Evolutionary conservation across 306 rosid species (phyloP), one percentile per base, ranked within the genome.

Genomic region (Citrullus amarus): DNA sequence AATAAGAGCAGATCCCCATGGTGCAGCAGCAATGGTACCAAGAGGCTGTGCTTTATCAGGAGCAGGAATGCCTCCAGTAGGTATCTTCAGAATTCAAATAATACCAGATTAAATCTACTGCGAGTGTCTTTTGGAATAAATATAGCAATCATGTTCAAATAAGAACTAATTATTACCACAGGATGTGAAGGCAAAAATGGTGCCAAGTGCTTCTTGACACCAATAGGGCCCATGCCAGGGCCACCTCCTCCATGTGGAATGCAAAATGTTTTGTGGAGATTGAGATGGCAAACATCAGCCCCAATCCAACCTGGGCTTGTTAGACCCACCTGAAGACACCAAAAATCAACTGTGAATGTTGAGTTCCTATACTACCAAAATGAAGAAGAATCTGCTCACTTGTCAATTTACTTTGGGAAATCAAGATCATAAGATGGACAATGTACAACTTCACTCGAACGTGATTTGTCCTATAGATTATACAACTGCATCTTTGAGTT

Each of bases 141-240:
- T 41, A 68, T 43, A 20, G 54, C 39, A 71, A 71, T 25, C 39
- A 46, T 12, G 20, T 41, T n/a, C 5, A 72, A 72, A 15, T 48
- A 12, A 75, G 30, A 43, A 67, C 28, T 32, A 25, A 17, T 53
- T 53, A 51, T 80, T 81, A 96, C 99, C 98, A 96, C 99, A 51
- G 99, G 99, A 86, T 96, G 99, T 7, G 99, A 96, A 38, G 99
- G 99, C 86, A 96, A 89, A 83, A 86, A 96, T 65, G 99, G 99
- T 38, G 99, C 99, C 85, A 96, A 87, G 92, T 96, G 99, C 75
- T 93, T 86, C 94, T 96, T 96, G 80, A 96, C 99, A 90, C 99
- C 99, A 85, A 96, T 96, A 59, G 99, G 99, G 85, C 99, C 99
- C 99, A 96, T 96, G 62, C 99, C 99, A 80, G 99, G 99, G 83